A percentile compares a stretch with the other conserved stretches of the same genome.
Conservation (phyloP, 306 rosid genomes). For the Lathyrus aphaca region DNA sequence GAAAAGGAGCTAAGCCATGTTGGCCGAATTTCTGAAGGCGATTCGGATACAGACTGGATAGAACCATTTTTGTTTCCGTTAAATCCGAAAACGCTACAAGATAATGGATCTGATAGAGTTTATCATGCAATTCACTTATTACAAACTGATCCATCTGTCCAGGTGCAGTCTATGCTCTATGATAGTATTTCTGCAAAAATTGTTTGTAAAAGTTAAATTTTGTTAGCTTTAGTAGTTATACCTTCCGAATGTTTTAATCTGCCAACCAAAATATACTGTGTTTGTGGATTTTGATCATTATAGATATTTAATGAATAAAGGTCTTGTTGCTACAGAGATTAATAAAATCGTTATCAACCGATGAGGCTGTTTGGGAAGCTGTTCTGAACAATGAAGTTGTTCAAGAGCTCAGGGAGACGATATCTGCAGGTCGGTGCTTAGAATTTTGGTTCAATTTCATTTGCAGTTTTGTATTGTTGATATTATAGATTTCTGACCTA, state of each 20-base stretch:
- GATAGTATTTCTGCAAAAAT: background rate
- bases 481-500: background rate
- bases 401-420: conserved; percentile 59
- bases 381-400: conserved; percentile 74
- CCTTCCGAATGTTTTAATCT: no score
- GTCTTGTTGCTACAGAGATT: conserved; percentile 59
- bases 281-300: background rate
- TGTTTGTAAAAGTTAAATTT: background rate
- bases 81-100: conserved; percentile 37
- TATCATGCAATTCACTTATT: conserved; percentile 66
- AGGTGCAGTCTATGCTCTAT: conserved; percentile 49
- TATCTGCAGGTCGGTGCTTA: conserved; percentile 53
- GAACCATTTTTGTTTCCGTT: conserved; percentile 60
- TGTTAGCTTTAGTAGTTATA: background rate
- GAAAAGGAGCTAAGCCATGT: conserved; percentile 37
- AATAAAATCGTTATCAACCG: conserved; percentile 74
- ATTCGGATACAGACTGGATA: conserved; percentile 57
- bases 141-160: conserved; percentile 70
- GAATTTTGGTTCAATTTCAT: background rate
- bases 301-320: background rate
- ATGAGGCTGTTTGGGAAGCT: conserved; percentile 81
- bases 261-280: background rate
- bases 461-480: conserved; percentile 1
- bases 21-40: conserved; percentile 46
- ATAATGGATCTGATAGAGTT: conserved; percentile 48